Conservation (phyloP, 768 basidiomycete species). For the Rhizopogon salebrosus region DNA sequence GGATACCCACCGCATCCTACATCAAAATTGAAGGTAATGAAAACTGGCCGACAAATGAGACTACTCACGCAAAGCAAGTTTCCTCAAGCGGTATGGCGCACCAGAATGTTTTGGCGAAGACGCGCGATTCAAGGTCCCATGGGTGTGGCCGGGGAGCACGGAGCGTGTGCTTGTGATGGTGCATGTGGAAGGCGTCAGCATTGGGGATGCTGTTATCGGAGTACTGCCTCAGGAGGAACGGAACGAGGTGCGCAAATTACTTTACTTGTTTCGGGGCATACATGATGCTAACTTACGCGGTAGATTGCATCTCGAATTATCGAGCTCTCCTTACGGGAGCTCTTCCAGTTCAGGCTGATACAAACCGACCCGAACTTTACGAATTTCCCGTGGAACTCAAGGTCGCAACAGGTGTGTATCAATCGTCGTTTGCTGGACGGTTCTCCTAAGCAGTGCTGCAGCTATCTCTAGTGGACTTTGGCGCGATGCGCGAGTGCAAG, state of each 20-base stretch:
- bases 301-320: too few relatives aligned
- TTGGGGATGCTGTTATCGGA: conserved; percentile 59
- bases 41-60: conserved; percentile 87
- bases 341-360: conserved; percentile 90
- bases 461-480: conserved; percentile 85
- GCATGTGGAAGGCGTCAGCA: conserved; percentile 69
- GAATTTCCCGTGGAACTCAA: too few relatives aligned
- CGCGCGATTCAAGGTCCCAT: conserved; percentile 74
- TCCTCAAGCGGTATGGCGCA: conserved; percentile 55
- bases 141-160: conserved; percentile 79
- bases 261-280: neutral
- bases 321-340: conserved; percentile 82
- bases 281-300: neutral
- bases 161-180: conserved; percentile 98
- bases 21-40: too few relatives aligned
- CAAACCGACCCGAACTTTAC: conserved; percentile 99
- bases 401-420: conserved; percentile 50
- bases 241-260: conserved; percentile 54
- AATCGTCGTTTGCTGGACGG: neutral
- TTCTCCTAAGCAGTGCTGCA: conserved; percentile 37
- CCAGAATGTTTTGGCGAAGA: conserved; percentile 48
- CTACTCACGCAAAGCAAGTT: conserved; percentile 78
- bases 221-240: conserved; percentile 59
- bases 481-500: too few relatives aligned
- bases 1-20: neutral